These are phyloP conservation scores for Suaeda aralocaspica DNA, from an alignment of 148 eudicot species.

Conservation along the genomic window DNA sequence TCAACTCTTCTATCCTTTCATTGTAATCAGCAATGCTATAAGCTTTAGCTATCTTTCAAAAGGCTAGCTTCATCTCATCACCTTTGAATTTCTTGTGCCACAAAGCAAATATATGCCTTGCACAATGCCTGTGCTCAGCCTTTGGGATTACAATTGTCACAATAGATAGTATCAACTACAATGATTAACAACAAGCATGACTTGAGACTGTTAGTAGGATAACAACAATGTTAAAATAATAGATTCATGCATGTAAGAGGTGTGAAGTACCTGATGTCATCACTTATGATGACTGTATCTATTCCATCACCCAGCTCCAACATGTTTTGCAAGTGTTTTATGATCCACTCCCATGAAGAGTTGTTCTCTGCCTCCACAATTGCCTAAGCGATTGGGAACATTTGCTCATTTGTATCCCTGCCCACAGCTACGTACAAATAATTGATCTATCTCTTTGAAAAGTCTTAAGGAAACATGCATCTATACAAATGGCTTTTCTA, in stretches of 20 bases:
- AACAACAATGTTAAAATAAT: background rate
- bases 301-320: background rate
- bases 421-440: background rate
- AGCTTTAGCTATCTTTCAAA: no score
- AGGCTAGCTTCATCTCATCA: no score
- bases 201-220: no score
- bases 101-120: no score
- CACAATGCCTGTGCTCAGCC: background rate
- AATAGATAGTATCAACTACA: background rate
- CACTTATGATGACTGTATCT: no score
- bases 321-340: background rate
- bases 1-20: background rate
- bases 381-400: background rate
- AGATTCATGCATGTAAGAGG: background rate
- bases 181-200: no score
- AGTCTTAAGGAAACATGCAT: no score
- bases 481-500: no score
- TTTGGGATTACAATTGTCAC: background rate
- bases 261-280: background rate
- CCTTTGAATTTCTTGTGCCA: no score
- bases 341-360: background rate
- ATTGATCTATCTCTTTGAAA: no score
- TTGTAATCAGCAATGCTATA: background rate
- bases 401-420: background rate
- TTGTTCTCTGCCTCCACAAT: background rate